Evolutionary conservation across 2,329 filamentous ascomycete genomes (phyloP), one percentile per base, ranked within the genome.

Genomic region (Scopulariopsis brevicaulis): DNA sequence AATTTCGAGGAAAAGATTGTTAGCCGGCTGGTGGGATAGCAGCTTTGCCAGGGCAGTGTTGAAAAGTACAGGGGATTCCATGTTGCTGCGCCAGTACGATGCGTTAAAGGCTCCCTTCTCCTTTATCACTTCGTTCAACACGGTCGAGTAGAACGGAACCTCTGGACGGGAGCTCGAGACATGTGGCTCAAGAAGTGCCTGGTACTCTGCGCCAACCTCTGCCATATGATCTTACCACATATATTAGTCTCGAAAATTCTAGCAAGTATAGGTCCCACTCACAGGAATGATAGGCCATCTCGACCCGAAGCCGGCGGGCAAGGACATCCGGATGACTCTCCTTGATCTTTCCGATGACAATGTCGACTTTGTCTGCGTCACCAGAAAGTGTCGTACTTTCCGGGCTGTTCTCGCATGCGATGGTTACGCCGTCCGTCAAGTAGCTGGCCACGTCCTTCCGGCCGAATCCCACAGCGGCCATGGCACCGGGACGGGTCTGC

Each of bases 1-100:
- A 10, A 80, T 64, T 63, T 80, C 77, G n/a, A 80, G 63, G 24
- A 77, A 67, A 65, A 74, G 69, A 56, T 74, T 73, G 25, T 74
- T 70, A 32, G 69, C 71, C 4, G 70, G 70, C 57, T 65, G 68
- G 62, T 73, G 67, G 14, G 67, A 63, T 10, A 75, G 65, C 64
- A 64, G 65, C 60, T 63, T 60, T n/a, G 55, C 58, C 10, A 59
- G 51, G 20, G 58, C 60, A 25, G 61, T 60, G 57, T 78, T 77
- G 61, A 79, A 78, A 11, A 69, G 67, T 1, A 79, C 71, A 0
- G 74, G 67, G 15, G 68, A 68, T 1, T 69, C 70, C 15, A 76
- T 62, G 56, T 76, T 76, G 18, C 72, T 70, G 1, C 77, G 73
- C 76, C 77, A 78, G 65, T 79, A 77, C 0, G 65, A 64, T 1